Base-by-base conservation (phyloP, 305 asterid species). In the Petunia hybrid region DNA sequence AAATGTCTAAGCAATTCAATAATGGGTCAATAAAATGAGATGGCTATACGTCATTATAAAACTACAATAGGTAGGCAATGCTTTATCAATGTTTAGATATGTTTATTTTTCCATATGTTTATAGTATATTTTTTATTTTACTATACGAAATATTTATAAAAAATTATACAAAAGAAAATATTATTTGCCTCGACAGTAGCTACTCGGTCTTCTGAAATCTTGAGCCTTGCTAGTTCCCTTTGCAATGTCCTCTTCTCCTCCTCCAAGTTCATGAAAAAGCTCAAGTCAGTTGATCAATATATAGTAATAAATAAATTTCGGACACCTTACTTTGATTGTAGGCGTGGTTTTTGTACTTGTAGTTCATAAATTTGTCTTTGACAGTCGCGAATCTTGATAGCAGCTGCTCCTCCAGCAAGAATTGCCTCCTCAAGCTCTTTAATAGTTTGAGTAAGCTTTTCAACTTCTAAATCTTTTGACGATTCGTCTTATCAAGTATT, bases 181-280 rank as follows among this genome's bases (percentile, higher is more conserved):
- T 22, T 22, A 55, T 91, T 96, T 70, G 99, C 99, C 84, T 92
- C 95, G 55, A 88, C 92, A 2, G 86, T 85, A 74, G 98, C 99
- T 65, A 93, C 85, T 70, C 98, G 88, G 82, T 90, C 93, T 46
- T 95, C 99, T 77, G 97, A 88, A 69, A 96, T 96, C 86, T 91
- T 94, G 14, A 85, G 80, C 85, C 99, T 87, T 86, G 98, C 93
- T 46, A 96, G 94, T 83, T 94, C 98, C 88, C 99, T 89, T 83
- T 93, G 97, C 77, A 96, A 87, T 46, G 92, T 94, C 89, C 94
- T 91, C 80, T 91, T 93, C 91, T 93, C 99, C 66, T 93, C 99
- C 99, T 96, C 83, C 39, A 60, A 35, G 81, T 59, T 83, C 62
- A 73, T 53, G 45, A 8, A 56, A 56, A 22, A 74, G 38, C 64